phyloP scores from a whole-genome alignment of 768 basidiomycete species.

The Pleurotus tuoliensis region DNA sequence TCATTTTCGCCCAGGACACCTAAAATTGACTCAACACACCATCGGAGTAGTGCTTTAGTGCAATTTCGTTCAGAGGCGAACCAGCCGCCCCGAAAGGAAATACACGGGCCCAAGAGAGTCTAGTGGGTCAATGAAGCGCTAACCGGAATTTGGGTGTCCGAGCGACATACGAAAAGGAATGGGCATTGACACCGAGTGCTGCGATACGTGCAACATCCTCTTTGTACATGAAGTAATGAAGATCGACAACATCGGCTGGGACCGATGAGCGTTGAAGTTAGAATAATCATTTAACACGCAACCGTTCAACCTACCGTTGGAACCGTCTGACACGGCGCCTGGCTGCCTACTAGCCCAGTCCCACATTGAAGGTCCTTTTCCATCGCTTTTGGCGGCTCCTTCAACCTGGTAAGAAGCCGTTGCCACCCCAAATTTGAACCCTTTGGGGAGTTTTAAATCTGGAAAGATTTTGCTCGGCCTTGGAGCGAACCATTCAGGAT shows the following conservation, averaged over 20 bases:
- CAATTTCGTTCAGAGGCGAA: constrained; percentile 46
- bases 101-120: constrained; percentile 49
- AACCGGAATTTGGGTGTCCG: background rate
- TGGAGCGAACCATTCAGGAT: constrained; percentile 43
- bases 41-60: constrained; percentile 41
- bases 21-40: constrained; percentile 18
- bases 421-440: constrained; percentile 49
- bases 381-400: constrained; percentile 47
- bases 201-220: constrained; percentile 46
- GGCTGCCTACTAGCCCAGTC: constrained; percentile 47
- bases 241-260: constrained; percentile 41
- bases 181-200: constrained; percentile 47
- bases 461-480: constrained; percentile 40
- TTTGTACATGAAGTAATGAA: constrained; percentile 52
- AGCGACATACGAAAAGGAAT: constrained; percentile 44
- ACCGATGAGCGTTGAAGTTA: background rate
- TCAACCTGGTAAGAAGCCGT: constrained; percentile 53
- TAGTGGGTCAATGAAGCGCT: constrained; percentile 11
- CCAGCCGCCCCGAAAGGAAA: constrained; percentile 46
- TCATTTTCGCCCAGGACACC: background rate
- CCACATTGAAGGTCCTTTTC: constrained; percentile 45
- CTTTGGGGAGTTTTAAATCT: constrained; percentile 39
- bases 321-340: constrained; percentile 36
- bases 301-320: constrained; percentile 27
- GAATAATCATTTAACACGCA: background rate